A percentile compares a stretch with the other conserved stretches of the same genome.
phyloP scores from a whole-genome alignment of 768 basidiomycete genomes.

The Lactarius hatsudake region DNA sequence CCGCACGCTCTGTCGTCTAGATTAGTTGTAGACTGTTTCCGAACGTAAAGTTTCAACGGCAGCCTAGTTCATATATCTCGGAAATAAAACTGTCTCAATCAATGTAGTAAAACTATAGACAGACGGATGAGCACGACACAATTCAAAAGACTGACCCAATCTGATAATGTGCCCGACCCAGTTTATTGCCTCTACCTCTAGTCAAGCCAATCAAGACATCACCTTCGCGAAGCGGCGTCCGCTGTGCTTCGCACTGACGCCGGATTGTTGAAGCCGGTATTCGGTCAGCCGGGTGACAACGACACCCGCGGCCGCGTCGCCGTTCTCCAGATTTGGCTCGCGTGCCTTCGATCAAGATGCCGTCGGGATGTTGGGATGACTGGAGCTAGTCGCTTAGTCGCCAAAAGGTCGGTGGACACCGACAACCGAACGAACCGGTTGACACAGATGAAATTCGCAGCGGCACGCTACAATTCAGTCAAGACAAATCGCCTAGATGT shows the following conservation, averaged over 20 bases:
- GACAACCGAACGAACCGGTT: background rate
- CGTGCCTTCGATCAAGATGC: constrained; percentile 39
- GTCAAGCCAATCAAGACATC: background rate
- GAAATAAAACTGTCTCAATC: constrained; percentile 13
- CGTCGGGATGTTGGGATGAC: background rate
- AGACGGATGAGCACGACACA: background rate
- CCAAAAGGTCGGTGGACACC: background rate
- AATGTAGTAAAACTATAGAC: constrained; percentile 2
- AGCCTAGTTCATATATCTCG: constrained; percentile 9
- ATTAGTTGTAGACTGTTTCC: constrained; percentile 12
- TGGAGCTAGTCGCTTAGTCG: background rate
- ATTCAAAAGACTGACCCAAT: background rate
- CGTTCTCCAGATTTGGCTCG: constrained; percentile 33
- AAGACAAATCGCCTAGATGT: background rate
- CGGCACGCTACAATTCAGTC: background rate
- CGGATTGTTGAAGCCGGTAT: background rate
- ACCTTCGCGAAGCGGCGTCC: background rate
- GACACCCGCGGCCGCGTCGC: constrained; percentile 37
- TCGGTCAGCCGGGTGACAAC: background rate
- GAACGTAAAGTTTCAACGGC: constrained; percentile 6
- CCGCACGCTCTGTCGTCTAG: constrained; percentile 18
- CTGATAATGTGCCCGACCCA: background rate
- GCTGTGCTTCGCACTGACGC: background rate
- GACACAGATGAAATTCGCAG: background rate
- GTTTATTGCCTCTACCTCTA: background rate